Evolutionary conservation across 1,284 basidiomycete species (phyloP).

Genomic region (Trametes versicolor): DNA sequence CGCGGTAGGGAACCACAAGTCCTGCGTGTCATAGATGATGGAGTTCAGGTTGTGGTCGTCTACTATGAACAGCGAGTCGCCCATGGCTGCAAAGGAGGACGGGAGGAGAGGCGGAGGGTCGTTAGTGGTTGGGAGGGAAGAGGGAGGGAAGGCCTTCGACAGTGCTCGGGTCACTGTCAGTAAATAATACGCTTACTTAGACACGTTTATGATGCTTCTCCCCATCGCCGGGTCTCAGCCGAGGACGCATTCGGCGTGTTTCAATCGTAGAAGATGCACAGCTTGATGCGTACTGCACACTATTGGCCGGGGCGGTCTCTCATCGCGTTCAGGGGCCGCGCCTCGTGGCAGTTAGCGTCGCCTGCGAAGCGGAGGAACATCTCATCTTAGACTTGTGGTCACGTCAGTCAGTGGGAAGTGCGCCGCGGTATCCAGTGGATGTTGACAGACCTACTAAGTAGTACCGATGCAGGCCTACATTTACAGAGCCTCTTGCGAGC

Average conservation of each 20-base stretch:
- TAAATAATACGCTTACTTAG: neutral
- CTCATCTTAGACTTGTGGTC: neutral
- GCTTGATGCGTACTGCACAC: neutral
- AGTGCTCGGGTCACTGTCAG: neutral
- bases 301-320: neutral
- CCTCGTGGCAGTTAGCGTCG: neutral
- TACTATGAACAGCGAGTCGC: slow-evolving; percentile 12
- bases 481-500: no score
- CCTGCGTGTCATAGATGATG: slow-evolving; percentile 19
- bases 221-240: slow-evolving; percentile 9
- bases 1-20: slow-evolving; percentile 5
- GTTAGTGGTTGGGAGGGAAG: neutral
- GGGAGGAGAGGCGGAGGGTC: neutral
- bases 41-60: slow-evolving; percentile 21
- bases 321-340: slow-evolving; percentile 6
- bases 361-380: neutral
- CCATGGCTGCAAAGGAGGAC: slow-evolving; percentile 6
- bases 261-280: neutral
- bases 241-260: neutral
- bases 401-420: neutral
- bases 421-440: no score
- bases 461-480: no score
- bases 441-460: no score
- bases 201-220: neutral
- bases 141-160: neutral